Evolutionary conservation across 2,329 filamentous ascomycete genomes (phyloP), one percentile per base, ranked within the genome.

Genomic region (Cylindrodendrum hubeiense): DNA sequence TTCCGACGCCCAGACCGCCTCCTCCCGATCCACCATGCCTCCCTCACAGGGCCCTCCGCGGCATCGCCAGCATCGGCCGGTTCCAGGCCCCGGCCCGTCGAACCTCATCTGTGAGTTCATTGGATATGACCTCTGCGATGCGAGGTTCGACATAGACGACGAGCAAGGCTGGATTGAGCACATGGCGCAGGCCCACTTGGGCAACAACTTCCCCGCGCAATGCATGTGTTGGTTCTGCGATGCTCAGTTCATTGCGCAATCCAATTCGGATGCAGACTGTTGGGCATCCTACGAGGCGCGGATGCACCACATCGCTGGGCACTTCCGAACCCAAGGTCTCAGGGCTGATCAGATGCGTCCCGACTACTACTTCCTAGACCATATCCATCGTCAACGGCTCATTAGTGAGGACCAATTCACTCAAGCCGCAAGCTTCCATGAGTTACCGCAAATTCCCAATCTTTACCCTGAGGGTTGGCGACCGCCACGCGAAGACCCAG

Each of bases 201-300:
- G 37, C 0, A 34, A 73, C 4, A 60, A 19, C 0, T 79, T 82
- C 6, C 85, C 85, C 0, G 9, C 12, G 0, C 68, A 67, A 12
- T 78, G 78, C 5, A 57, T 79, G 0, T 89, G 87, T 69, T 86
- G 83, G 81, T 88, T 86, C 64, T 89, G 87, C 69, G 77, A 83
- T 58, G 49, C 72, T 0, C 15, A 33, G 0, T 86, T 84, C 60
- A 68, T 70, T 6, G 67, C 77, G 3, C 51, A 44, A 0, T 49
- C 67, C 0, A 55, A 49, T 0, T 50, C 9, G 2, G 54, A 56
- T 1, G 66, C 63, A 0, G 68, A 72, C 17, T 65, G 54, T 10
- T 47, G 52, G n/a, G 47, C 56, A 3, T 70, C 78, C 34, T 85
- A 83, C 59, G 33, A 62, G 0, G 19, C 67, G 1, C 81, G 87